phyloP scores from a whole-genome alignment of 2,329 filamentous ascomycete species.

The Cordyceps javanica region DNA sequence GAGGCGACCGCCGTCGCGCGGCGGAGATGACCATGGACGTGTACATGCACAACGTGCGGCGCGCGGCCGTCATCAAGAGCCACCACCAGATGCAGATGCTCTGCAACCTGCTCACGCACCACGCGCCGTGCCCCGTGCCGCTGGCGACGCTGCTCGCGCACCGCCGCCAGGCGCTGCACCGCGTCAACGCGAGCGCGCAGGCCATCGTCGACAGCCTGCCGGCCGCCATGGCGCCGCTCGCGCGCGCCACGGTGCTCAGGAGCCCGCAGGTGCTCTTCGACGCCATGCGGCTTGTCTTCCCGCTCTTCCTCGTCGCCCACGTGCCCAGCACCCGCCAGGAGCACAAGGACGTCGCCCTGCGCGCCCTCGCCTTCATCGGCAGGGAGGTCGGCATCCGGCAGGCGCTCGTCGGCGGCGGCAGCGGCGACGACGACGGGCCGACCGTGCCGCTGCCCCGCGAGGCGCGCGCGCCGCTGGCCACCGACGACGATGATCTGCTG shows the following conservation, averaged over 20 bases:
- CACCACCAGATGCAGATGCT: constrained; percentile 28
- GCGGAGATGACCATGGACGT: constrained; percentile 17
- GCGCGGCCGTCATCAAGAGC: constrained; percentile 28
- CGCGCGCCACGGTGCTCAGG: constrained; percentile 6
- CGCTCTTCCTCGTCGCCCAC: constrained; percentile 27
- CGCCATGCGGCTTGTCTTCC: constrained; percentile 33
- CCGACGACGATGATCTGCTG: background rate
- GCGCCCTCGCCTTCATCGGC: constrained; percentile 27
- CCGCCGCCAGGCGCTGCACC: constrained; percentile 23
- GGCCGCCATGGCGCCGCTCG: constrained; percentile 20
- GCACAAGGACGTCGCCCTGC: constrained; percentile 23
- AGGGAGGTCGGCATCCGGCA: constrained; percentile 32
- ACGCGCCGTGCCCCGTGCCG: constrained; percentile 19
- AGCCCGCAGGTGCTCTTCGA: constrained; percentile 29
- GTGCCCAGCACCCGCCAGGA: constrained; percentile 23
- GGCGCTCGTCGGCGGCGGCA: constrained; percentile 21
- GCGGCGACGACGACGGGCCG: too few species aligned
- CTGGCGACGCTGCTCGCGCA: constrained; percentile 21
- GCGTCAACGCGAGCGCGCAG: constrained; percentile 25
- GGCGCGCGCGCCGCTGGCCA: background rate
- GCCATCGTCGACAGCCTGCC: constrained; percentile 25
- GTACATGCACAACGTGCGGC: constrained; percentile 29
- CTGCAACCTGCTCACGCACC: constrained; percentile 31
- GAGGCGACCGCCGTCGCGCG: too few species aligned
- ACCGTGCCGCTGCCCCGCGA: background rate